Conservation (phyloP, 805 yeast species). For the Wickerhamiella sergipiensis region DNA sequence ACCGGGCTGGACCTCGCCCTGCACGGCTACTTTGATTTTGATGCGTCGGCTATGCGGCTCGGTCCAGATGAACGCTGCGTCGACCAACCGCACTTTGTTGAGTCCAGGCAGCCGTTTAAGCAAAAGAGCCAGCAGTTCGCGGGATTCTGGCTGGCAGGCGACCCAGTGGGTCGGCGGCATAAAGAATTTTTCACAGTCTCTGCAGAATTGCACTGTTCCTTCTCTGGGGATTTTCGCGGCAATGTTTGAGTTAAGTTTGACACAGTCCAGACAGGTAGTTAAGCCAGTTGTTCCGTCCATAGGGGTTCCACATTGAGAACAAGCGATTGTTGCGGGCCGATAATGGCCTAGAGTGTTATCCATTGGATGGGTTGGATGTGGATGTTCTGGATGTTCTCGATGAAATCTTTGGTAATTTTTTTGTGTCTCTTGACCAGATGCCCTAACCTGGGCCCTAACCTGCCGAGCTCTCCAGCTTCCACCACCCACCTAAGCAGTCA, state of each 20-base stretch:
- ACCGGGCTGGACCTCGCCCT: constrained; percentile 85
- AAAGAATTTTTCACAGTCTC: constrained; percentile 91
- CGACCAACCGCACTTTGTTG: constrained; percentile 73
- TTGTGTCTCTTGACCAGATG: not conserved
- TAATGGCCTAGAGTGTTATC: constrained; percentile 9
- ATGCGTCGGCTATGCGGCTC: constrained; percentile 95
- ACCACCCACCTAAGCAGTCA: no score
- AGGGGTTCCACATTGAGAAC: constrained; percentile 98
- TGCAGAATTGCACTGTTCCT: constrained; percentile 70
- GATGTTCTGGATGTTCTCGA: no score
- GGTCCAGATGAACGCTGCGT: constrained; percentile 92
- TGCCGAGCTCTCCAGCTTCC: no score
- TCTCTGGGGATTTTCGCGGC: constrained; percentile 92
- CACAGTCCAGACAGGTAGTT: constrained; percentile 96
- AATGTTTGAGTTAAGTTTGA: constrained; percentile 82
- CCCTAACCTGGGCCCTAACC: not conserved
- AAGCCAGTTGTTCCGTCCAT: constrained; percentile 88
- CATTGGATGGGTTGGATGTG: not conserved
- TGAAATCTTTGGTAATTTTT: not conserved
- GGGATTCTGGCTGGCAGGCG: constrained; percentile 74
- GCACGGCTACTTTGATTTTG: constrained; percentile 75
- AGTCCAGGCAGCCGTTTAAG: constrained; percentile 79
- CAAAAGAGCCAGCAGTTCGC: constrained; percentile 86
- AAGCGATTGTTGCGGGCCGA: constrained; percentile 65
- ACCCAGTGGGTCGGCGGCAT: constrained; percentile 96